Percentiles rank a stretch among this genome's conserved stretches.
phyloP scores from a whole-genome alignment of 768 basidiomycete genomes.

The Kwoniella shandongensis region DNA sequence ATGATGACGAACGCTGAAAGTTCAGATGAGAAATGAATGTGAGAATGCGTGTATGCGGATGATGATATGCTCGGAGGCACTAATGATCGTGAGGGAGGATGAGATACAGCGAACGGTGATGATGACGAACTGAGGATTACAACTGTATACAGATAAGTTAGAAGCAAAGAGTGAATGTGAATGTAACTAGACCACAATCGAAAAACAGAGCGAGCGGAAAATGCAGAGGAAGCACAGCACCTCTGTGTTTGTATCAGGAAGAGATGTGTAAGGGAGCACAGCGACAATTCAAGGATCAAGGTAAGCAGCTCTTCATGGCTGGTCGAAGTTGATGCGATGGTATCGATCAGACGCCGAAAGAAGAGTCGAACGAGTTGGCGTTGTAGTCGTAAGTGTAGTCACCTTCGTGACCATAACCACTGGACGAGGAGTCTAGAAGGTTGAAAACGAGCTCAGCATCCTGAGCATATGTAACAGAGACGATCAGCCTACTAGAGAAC shows the following conservation, averaged over 20 bases:
- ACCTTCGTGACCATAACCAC: conserved; percentile 16
- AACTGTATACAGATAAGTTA: too few species aligned
- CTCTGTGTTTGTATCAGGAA: neutral
- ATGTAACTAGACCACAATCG: conserved; percentile 10
- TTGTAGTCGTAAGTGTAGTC: conserved; percentile 26
- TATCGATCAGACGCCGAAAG: conserved; percentile 13
- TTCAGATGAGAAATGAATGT: too few species aligned
- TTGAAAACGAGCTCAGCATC: conserved; percentile 9
- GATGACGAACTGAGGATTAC: too few species aligned
- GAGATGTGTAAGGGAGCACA: conserved; percentile 10
- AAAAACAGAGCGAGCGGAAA: conserved; percentile 1
- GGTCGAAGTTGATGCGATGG: neutral
- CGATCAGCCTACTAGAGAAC: conserved; percentile 7
- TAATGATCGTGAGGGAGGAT: too few species aligned
- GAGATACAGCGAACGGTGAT: too few species aligned
- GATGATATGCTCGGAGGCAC: too few species aligned
- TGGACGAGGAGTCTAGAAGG: conserved; percentile 3
- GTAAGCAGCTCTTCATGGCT: neutral
- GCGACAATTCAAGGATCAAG: conserved; percentile 15
- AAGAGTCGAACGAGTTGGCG: conserved; percentile 7
- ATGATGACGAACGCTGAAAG: too few species aligned
- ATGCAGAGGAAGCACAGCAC: conserved; percentile 2
- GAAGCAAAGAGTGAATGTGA: neutral
- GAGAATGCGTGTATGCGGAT: too few species aligned
- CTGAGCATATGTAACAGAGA: neutral